Base-by-base conservation (phyloP, 805 yeast genomes). In the Ascoidea tarda region DNA sequence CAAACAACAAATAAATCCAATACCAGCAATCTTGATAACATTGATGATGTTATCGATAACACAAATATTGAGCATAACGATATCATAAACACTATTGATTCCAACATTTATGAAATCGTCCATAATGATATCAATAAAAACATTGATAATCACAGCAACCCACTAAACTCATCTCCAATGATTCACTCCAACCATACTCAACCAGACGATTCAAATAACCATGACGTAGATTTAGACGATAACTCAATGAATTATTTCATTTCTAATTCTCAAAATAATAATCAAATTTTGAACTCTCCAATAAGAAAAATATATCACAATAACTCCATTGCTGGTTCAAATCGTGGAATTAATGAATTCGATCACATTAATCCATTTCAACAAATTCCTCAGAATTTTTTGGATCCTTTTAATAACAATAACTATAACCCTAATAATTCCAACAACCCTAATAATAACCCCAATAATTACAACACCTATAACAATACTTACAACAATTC, bases 261-360 rank as follows among this genome's bases (percentile, higher is more conserved):
- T 2, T 38, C 2, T 10, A 38, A 38, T 38, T 38, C 44, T 10
- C 28, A 21, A 21, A 21, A 21, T 21, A 21, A 21, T 3, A 21
- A 21, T 21, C 28, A 21, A 21, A 21, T 21, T 21, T 21, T 21
- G 28, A 4, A 38, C 4, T 38, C 44, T 38, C 44, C 44, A 38
- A 38, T 38, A 38, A 38, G 14, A 14, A 21, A 21, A 21, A 21
- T 21, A 2, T 21, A 21, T 21, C 44, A 38, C 14, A 8, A 49
- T 49, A 49, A 54, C 31, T 50, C 48, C 49, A 46, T 54, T 47
- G 32, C 46, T 14, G 49, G 47, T 28, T 45, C 49, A 12, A 55
- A 55, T 47, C 50, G 47, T 6, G 56, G 54, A 14, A 53, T 54
- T n/a, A 55, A 54, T 46, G 52, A 48, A 12, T 52, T 31, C 42